Conservation (phyloP, 2,329 filamentous ascomycete species). For the Aspergillus calidoustus region DNA sequence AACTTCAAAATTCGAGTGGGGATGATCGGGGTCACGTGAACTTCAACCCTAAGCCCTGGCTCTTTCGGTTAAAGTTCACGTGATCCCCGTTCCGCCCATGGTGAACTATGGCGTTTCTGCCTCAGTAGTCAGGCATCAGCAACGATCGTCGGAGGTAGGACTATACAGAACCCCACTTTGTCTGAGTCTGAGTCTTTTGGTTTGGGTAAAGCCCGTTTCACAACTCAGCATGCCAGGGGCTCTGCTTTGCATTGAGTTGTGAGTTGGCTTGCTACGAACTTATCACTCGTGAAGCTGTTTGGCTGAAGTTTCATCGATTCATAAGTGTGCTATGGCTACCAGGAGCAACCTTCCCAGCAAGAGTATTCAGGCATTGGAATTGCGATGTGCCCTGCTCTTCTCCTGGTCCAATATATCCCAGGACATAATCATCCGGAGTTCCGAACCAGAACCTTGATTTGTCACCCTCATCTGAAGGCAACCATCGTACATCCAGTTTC, state of each 20-base stretch:
- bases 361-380: slow-evolving; percentile 36
- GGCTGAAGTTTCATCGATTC: slow-evolving; percentile 22
- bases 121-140: background rate
- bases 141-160: no score
- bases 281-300: background rate
- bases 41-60: slow-evolving; percentile 40
- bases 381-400: slow-evolving; percentile 22
- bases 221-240: no score
- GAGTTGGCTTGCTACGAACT: background rate
- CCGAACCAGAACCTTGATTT: slow-evolving; percentile 42
- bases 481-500: slow-evolving; percentile 42
- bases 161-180: no score
- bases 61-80: slow-evolving; percentile 25
- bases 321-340: slow-evolving; percentile 25
- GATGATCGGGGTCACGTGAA: slow-evolving; percentile 34
- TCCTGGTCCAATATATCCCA: slow-evolving; percentile 36
- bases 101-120: slow-evolving; percentile 12
- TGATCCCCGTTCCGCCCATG: slow-evolving; percentile 5
- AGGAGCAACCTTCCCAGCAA: slow-evolving; percentile 28
- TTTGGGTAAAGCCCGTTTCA: no score
- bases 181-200: no score
- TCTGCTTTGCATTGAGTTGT: no score
- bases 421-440: slow-evolving; percentile 39
- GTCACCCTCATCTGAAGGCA: slow-evolving; percentile 25
- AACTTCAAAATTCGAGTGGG: slow-evolving; percentile 46